These are phyloP conservation scores for Alternaria gansuensis DNA, from an alignment of 2,329 filamentous ascomycete genomes.

Conservation along the genomic window DNA sequence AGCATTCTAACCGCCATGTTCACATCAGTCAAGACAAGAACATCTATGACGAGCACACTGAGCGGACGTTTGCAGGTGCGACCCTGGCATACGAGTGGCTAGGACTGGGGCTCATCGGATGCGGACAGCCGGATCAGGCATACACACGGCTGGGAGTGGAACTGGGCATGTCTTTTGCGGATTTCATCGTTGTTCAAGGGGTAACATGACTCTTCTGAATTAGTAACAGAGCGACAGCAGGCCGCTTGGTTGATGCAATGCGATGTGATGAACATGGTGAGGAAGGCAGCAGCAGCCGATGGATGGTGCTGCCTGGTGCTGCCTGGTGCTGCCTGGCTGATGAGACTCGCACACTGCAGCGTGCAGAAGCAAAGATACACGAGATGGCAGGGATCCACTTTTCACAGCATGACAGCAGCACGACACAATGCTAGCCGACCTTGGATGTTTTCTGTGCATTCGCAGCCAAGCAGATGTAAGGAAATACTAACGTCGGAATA, in stretches of 20 bases:
- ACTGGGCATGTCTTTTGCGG: background rate
- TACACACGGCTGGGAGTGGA: background rate
- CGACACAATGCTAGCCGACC: slow-evolving; percentile 29
- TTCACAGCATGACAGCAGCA: slow-evolving; percentile 25
- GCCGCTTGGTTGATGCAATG: slow-evolving; percentile 19
- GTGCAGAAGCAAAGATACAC: slow-evolving; percentile 27
- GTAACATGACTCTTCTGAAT: background rate
- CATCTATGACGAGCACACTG: slow-evolving; percentile 22
- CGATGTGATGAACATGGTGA: slow-evolving; percentile 16
- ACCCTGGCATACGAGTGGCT: slow-evolving; percentile 21
- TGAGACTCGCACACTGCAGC: slow-evolving; percentile 18
- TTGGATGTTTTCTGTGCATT: slow-evolving; percentile 29
- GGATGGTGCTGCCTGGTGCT: slow-evolving; percentile 13
- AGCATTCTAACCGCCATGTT: slow-evolving; percentile 2
- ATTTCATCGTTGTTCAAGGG: background rate
- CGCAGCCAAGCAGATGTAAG: slow-evolving; percentile 13
- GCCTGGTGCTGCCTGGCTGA: slow-evolving; percentile 14
- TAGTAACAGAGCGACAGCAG: slow-evolving; percentile 1
- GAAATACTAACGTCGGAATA: slow-evolving; percentile 10
- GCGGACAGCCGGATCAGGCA: slow-evolving; percentile 20
- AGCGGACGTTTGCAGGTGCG: slow-evolving; percentile 11
- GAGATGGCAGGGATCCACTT: slow-evolving; percentile 24
- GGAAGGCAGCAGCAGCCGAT: slow-evolving; percentile 16
- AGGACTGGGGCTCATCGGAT: slow-evolving; percentile 22
- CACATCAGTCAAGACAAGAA: background rate